These are phyloP conservation scores for Talaromyces rugulosus DNA, from an alignment of 2,329 filamentous ascomycete genomes.

Conservation along the genomic window DNA sequence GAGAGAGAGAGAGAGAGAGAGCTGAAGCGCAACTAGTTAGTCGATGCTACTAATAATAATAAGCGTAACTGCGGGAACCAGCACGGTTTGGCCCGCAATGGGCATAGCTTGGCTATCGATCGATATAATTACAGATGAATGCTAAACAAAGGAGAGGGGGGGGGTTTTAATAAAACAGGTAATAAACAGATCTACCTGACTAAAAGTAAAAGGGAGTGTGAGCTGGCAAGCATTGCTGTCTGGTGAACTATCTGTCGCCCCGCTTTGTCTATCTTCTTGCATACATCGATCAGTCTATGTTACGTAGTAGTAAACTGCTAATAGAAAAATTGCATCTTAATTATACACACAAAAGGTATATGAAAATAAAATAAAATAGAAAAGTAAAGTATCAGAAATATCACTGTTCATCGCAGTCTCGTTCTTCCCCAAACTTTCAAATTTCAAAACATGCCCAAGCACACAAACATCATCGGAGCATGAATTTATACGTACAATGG, in stretches of 20 bases:
- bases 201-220: not conserved
- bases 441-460: not conserved
- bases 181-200: too few species aligned
- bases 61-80: conserved; percentile 1
- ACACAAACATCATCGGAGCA: not conserved
- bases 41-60: not conserved
- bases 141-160: not conserved
- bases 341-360: not conserved
- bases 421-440: not conserved
- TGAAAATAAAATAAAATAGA: not conserved
- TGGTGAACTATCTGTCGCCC: not conserved
- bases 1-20: not conserved
- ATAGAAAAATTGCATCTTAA: not conserved
- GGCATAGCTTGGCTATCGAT: not conserved
- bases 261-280: not conserved
- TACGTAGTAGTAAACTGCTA: not conserved
- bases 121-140: not conserved
- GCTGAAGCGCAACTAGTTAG: not conserved
- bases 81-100: not conserved
- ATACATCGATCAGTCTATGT: not conserved
- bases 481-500: not conserved
- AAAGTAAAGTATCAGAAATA: not conserved
- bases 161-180: too few species aligned
- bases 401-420: not conserved
- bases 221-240: not conserved